Percentiles rank a stretch among this genome's conserved stretches.
These are phyloP conservation scores for Pichia membranifaciens DNA, from an alignment of 805 yeast species.

Conservation along the genomic window DNA sequence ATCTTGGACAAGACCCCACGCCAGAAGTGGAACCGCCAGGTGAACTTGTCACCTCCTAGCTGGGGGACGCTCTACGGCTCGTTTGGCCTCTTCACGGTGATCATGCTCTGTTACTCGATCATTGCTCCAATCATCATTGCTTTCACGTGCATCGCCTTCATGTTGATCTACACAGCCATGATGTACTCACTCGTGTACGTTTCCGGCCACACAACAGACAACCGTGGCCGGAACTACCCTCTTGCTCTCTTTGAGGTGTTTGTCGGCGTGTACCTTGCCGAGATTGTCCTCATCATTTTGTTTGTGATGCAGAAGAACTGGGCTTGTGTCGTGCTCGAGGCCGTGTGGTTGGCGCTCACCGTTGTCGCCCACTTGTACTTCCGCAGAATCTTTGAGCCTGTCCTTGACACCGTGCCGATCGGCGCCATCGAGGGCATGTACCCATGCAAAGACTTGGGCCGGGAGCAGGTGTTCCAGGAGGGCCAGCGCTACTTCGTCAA, in stretches of 20 bases:
- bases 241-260: conserved; percentile 66
- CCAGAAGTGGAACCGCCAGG: conserved; percentile 78
- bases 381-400: conserved; percentile 53
- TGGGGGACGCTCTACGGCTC: conserved; percentile 84
- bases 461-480: conserved; percentile 43
- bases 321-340: conserved; percentile 72
- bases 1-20: conserved; percentile 85
- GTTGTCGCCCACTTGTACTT: conserved; percentile 53
- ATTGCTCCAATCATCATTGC: conserved; percentile 70
- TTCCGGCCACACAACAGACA: conserved; percentile 50
- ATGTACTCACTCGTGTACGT: conserved; percentile 63
- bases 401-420: conserved; percentile 65
- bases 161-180: conserved; percentile 54
- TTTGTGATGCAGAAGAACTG: conserved; percentile 74
- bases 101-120: conserved; percentile 68
- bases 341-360: conserved; percentile 51
- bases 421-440: conserved; percentile 50
- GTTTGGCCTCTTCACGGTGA: conserved; percentile 67
- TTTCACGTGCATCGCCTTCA: conserved; percentile 55
- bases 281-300: conserved; percentile 61
- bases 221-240: conserved; percentile 71
- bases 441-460: conserved; percentile 63
- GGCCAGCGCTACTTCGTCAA: conserved; percentile 23
- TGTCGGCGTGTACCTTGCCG: conserved; percentile 66
- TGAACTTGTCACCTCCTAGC: conserved; percentile 55